A percentile compares a stretch with the other conserved stretches of the same genome.
Evolutionary conservation across 306 rosid species (phyloP).

Genomic region (Styphnolobium japonicum): DNA sequence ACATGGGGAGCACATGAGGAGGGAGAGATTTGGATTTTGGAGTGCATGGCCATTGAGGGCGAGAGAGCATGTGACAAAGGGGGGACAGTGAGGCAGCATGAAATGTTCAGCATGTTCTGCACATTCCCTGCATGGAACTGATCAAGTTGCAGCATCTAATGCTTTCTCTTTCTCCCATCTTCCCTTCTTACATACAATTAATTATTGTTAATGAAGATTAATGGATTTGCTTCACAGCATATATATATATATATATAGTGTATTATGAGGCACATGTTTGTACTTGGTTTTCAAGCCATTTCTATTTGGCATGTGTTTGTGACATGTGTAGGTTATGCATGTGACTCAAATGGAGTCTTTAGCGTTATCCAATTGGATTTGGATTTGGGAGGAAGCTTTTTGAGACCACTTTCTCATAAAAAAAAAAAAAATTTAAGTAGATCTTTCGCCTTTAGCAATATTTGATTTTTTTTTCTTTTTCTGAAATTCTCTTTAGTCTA

Average conservation of each 20-base stretch:
- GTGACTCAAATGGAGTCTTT: conserved; percentile 29
- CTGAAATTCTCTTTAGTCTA: not conserved
- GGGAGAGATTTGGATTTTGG: conserved; percentile 51
- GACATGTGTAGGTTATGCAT: conserved; percentile 51
- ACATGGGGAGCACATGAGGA: conserved; percentile 71
- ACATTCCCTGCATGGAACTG: conserved; percentile 92
- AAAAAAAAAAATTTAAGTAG: not conserved
- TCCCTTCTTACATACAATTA: not conserved
- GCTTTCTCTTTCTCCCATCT: not conserved
- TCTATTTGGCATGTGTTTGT: conserved; percentile 57
- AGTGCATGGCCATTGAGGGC: conserved; percentile 24
- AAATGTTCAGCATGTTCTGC: conserved; percentile 90
- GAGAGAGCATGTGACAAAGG: conserved; percentile 64
- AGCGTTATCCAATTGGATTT: conserved; percentile 34
- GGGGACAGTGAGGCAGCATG: conserved; percentile 80
- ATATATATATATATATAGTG: not conserved
- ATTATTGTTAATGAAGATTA: not conserved
- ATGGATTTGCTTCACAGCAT: not conserved
- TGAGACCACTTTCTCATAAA: not conserved
- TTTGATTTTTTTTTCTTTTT: not conserved
- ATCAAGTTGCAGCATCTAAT: conserved; percentile 25
- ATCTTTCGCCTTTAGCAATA: not conserved
- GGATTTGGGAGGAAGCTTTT: conserved; percentile 12
- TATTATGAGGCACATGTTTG: conserved; percentile 39
- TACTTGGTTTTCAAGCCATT: conserved; percentile 40